Base-by-base conservation (phyloP, 257 asterid species). In the Gardenia jasminoides region DNA sequence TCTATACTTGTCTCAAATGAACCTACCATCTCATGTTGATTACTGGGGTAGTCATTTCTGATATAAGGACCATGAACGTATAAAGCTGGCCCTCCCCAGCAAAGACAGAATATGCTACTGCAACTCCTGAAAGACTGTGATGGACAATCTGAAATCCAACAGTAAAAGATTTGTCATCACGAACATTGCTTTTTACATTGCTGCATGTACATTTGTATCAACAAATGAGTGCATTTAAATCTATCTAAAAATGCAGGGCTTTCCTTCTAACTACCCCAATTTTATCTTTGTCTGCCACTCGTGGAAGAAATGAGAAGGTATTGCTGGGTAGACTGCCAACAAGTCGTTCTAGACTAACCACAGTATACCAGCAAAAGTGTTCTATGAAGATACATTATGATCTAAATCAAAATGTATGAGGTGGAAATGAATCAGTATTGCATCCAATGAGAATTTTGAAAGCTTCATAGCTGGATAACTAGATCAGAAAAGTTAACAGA, bases 51-150 rank as follows among this genome's bases (percentile, higher is more conserved):
- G 99, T 94, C 71, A 89, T 85, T 90, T 94, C 98, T 48, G 99
- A 94, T 86, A 94, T 91, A 74, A 94, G 94, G 80, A 94, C 97
- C 99, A 94, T 94, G 88, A 91, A 93, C 16, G 99, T 94, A 89
- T 94, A 94, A 78, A 94, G 94, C 87, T 94, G 99, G 67, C 99
- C 99, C 88, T 94, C 98, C 83, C 97, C 97, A 30, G 91, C 87
- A 68, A 85, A 88, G 94, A 90, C 89, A 85, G 98, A 86, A 88
- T 93, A 94, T 70, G 96, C 95, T 8, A 94, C 99, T 74, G 99
- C 96, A 71, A 88, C 82, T 85, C 88, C 97, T 15, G 99, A 93
- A 82, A 94, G 92, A 66, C 97, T 87, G 88, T 94, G 99, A 88
- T 94, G 99, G 82, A 93, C 84, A 85, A 94, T 85, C 99, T 94